These are phyloP conservation scores for Cercospora citrullina DNA, from an alignment of 2,329 filamentous ascomycete species.

Conservation along the genomic window DNA sequence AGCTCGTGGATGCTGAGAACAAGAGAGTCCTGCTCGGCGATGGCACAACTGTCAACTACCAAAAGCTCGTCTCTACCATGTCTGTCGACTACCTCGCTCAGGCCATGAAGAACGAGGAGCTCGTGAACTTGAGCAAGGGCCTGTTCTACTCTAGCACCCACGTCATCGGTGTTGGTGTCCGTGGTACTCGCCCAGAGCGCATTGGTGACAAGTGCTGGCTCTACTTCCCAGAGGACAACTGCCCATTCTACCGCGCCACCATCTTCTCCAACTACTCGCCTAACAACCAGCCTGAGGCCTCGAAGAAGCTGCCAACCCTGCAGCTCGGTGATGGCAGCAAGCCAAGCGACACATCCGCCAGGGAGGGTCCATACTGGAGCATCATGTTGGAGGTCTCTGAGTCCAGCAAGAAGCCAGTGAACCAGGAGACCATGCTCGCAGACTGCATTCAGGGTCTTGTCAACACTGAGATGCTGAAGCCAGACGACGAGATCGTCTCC, in stretches of 20 bases:
- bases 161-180: conserved; percentile 93
- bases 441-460: conserved; percentile 95
- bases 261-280: conserved; percentile 99
- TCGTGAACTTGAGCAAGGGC: conserved; percentile 79
- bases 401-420: conserved; percentile 90
- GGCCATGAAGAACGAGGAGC: conserved; percentile 82
- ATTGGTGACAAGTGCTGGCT: conserved; percentile 99
- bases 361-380: conserved; percentile 97
- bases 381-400: conserved; percentile 99
- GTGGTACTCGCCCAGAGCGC: conserved; percentile 85
- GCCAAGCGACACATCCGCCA: conserved; percentile 67
- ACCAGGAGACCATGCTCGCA: conserved; percentile 77
- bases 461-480: conserved; percentile 95
- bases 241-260: conserved; percentile 98
- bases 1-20: conserved; percentile 80
- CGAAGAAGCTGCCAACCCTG: conserved; percentile 81
- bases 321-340: conserved; percentile 84
- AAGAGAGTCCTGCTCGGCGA: conserved; percentile 81
- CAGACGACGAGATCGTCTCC: conserved; percentile 91
- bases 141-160: conserved; percentile 97
- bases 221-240: conserved; percentile 99
- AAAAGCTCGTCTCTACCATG: conserved; percentile 95
- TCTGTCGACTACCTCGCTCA: conserved; percentile 85
- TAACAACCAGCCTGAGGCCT: conserved; percentile 87
- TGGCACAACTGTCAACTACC: conserved; percentile 85